phyloP scores from a whole-genome alignment of 208 protist species.

The Crithidia brevicula region DNA sequence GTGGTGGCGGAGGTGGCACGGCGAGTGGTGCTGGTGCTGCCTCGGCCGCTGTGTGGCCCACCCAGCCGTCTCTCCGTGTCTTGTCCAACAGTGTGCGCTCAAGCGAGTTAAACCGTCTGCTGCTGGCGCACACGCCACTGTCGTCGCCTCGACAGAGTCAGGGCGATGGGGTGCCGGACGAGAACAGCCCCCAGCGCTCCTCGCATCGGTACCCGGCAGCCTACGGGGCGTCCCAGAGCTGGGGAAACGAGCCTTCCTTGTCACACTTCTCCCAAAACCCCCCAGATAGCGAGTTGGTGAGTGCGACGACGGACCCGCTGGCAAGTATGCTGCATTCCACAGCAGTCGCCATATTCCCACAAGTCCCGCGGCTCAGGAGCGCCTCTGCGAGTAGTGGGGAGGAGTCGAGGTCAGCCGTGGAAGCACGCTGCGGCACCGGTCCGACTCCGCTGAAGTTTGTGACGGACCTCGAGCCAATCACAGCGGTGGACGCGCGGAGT shows the following conservation, averaged over 20 bases:
- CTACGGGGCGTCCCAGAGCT: background rate
- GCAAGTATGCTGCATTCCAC: background rate
- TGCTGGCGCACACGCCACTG: background rate
- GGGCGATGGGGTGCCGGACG: background rate
- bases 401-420: background rate
- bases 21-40: background rate
- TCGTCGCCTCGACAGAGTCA: background rate
- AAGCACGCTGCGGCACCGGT: background rate
- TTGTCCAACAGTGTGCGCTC: background rate
- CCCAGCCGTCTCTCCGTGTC: background rate
- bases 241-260: background rate
- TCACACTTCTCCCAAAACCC: background rate
- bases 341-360: too few relatives aligned
- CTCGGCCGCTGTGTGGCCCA: background rate
- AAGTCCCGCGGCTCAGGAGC: too few relatives aligned
- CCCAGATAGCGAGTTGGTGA: background rate
- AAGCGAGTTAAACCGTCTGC: background rate
- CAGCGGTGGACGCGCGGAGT: too few relatives aligned
- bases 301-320: background rate
- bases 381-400: background rate
- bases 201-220: too few relatives aligned
- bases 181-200: background rate
- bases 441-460: too few relatives aligned
- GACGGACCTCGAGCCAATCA: too few relatives aligned
- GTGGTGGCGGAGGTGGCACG: background rate